Base-by-base conservation (phyloP, 441 rosid genomes). In the Euphorbia neoarborescens region DNA sequence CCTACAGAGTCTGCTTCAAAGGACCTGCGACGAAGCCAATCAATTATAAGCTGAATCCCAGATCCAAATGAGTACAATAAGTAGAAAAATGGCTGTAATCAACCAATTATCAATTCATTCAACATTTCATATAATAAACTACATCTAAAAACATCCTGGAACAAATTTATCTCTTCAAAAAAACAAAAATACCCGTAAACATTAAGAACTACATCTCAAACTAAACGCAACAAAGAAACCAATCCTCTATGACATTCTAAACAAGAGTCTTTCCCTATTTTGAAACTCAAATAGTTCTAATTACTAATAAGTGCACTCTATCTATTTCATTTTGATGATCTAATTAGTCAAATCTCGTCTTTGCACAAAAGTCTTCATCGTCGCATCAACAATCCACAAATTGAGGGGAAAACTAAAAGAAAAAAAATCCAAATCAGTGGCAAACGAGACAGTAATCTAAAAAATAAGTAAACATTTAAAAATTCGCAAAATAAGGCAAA, bases 1-100 rank as follows among this genome's bases (percentile, higher is more conserved):
- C 79, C 66, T 40, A 61, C n/a, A 71, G 32, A 61, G 14, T 68
- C 84, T 82, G 60, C 46, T 20, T 28, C 50, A 17, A 66, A 59
- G 54, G 7, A 71, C 28, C 50, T 6, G 13, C 9, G 38, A 50
- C 15, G 53, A 25, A 70, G 2, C 37, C 5, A 7, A 14, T 28
- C 22, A 28, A n/a, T 15, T 28, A 28, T 58, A 56, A 32, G 48
- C 70, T 60, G 50, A 68, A 63, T 48, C 54, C 20, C 58, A 28
- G 50, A 37, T 53, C 66, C 69, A 42, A 20, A 67, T 67, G 62
- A 69, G 35, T 20, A 24, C 7, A 15, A 25, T 60, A 34, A 40
- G 58, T 48, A 44, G 70, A n/a, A 4, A 32, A 63, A 38, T 13
- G 24, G 28, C 25, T 32, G 4, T 7, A 53, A 62, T 42, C 30